Conservation (phyloP, 805 yeast species). For the Vanderwaltozyma verrucispora region DNA sequence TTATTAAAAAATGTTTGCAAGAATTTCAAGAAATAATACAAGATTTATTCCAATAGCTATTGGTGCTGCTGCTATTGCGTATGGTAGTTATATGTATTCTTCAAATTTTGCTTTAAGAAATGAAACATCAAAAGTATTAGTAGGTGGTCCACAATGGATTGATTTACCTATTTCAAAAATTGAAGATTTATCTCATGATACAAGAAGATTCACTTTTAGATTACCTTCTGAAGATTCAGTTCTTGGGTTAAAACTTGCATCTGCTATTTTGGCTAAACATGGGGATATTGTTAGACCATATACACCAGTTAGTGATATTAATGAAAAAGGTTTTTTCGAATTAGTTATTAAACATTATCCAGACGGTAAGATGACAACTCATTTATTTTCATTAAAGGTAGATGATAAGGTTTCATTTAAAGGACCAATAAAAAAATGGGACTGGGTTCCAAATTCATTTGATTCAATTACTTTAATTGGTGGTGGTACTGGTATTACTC, state of each 20-base stretch:
- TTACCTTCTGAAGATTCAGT: slow-evolving; percentile 56
- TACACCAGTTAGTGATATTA: slow-evolving; percentile 74
- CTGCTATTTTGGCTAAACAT: slow-evolving; percentile 70
- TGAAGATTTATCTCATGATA: slow-evolving; percentile 44
- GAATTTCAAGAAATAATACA: slow-evolving; percentile 14
- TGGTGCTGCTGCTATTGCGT: slow-evolving; percentile 39
- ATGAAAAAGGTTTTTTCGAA: slow-evolving; percentile 63
- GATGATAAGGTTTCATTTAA: slow-evolving; percentile 82
- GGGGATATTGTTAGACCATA: slow-evolving; percentile 79
- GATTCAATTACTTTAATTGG: slow-evolving; percentile 75
- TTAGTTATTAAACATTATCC: slow-evolving; percentile 79
- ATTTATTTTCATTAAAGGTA: slow-evolving; percentile 57
- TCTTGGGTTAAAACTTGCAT: slow-evolving; percentile 72
- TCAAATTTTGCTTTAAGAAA: not conserved
- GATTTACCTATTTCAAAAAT: slow-evolving; percentile 45
- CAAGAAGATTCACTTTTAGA: slow-evolving; percentile 61
- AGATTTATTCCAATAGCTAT: slow-evolving; percentile 32
- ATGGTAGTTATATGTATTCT: slow-evolving; percentile 10
- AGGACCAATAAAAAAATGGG: slow-evolving; percentile 90
- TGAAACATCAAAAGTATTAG: slow-evolving; percentile 34
- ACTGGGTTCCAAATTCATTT: slow-evolving; percentile 80
- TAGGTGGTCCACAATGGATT: slow-evolving; percentile 59
- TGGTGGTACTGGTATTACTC: slow-evolving; percentile 97
- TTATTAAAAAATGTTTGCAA: slow-evolving; percentile 15
- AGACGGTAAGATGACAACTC: slow-evolving; percentile 73